Conservation (phyloP, 768 basidiomycete species). For the Amyloporia xantha region DNA sequence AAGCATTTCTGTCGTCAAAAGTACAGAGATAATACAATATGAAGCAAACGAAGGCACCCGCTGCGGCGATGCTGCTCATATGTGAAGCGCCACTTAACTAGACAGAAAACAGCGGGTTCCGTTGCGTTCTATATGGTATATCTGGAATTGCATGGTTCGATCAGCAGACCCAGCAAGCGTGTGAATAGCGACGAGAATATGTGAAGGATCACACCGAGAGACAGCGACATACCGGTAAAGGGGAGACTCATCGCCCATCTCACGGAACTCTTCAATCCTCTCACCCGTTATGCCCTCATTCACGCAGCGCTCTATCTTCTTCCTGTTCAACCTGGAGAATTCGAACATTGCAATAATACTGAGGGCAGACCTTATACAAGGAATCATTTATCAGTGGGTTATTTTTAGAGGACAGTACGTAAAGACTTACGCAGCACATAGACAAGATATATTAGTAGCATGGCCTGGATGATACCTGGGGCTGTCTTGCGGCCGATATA, state of each 20-base stretch:
- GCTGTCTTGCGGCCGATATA: conserved; percentile 24
- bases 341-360: conserved; percentile 1
- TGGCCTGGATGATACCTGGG: conserved; percentile 14
- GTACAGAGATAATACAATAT: too few species aligned
- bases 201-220: too few species aligned
- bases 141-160: too few species aligned
- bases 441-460: conserved; percentile 6
- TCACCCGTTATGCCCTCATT: background rate
- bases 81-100: too few species aligned
- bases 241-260: background rate
- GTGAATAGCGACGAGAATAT: too few species aligned
- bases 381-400: background rate
- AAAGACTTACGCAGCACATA: conserved; percentile 4
- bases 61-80: too few species aligned
- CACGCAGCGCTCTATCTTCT: background rate
- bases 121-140: too few species aligned
- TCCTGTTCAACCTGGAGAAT: background rate
- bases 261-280: background rate
- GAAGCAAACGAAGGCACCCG: too few species aligned
- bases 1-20: too few species aligned
- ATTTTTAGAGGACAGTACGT: background rate
- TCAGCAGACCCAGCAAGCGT: too few species aligned
- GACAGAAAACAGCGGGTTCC: too few species aligned
- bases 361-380: background rate
- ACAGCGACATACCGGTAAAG: background rate